phyloP scores from a whole-genome alignment of 306 rosid species.

The Hippophae rhamnoides region DNA sequence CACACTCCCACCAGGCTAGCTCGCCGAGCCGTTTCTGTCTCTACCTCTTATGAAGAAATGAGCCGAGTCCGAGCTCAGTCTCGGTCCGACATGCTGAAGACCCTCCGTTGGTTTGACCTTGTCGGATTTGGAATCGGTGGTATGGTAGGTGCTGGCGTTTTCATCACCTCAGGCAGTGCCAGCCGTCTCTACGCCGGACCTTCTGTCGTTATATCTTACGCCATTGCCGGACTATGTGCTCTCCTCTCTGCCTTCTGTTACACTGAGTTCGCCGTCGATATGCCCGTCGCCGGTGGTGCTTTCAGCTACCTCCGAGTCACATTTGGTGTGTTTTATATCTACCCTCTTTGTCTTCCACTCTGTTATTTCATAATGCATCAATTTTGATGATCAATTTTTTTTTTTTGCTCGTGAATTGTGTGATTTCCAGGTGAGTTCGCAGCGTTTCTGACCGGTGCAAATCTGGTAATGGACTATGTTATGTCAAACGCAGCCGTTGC shows the following conservation, averaged over 20 bases:
- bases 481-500: constrained; percentile 95
- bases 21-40: constrained; percentile 56
- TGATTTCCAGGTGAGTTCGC: constrained; percentile 58
- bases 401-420: too few species aligned
- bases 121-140: constrained; percentile 74
- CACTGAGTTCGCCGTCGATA: constrained; percentile 91
- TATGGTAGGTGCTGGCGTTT: constrained; percentile 91
- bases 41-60: constrained; percentile 69
- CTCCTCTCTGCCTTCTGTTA: constrained; percentile 92
- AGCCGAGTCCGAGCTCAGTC: constrained; percentile 48
- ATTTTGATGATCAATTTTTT: too few species aligned
- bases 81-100: constrained; percentile 51
- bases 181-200: constrained; percentile 54
- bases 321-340: constrained; percentile 31
- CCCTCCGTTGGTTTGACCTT: constrained; percentile 80
- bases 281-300: constrained; percentile 98
- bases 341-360: background rate
- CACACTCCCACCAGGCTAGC: constrained; percentile 60
- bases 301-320: constrained; percentile 94
- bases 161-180: constrained; percentile 80
- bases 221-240: constrained; percentile 94
- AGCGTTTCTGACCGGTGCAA: constrained; percentile 76
- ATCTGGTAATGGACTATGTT: constrained; percentile 84
- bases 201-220: constrained; percentile 63
- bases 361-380: background rate